Conservation (phyloP, 2,329 filamentous ascomycete species). For the Paecilomyces dactylethromorphus region DNA sequence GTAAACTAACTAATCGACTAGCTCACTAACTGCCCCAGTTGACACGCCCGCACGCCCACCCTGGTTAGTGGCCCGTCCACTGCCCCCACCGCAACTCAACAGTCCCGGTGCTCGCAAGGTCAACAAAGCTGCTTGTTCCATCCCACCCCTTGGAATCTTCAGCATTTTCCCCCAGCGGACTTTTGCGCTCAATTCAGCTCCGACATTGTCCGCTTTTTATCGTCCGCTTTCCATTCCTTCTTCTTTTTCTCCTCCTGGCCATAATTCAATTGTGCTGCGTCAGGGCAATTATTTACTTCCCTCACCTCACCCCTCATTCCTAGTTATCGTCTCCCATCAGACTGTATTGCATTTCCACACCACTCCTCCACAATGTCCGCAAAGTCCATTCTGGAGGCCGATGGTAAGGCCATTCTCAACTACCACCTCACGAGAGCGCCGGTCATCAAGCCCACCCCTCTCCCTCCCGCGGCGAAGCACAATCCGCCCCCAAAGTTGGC, state of each 20-base stretch:
- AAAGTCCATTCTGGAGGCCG: conserved; percentile 97
- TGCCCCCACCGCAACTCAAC: neutral
- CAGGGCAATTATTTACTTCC: neutral
- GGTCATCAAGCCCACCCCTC: conserved; percentile 95
- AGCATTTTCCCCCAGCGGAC: neutral
- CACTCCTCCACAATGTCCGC: conserved; percentile 64
- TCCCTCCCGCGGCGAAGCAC: conserved; percentile 76
- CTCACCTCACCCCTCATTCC: conserved; percentile 12
- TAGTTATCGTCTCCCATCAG: conserved; percentile 14
- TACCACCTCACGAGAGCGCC: conserved; percentile 98
- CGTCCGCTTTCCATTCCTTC: neutral
- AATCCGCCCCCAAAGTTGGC: conserved; percentile 88
- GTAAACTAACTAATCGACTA: neutral
- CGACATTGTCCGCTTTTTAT: neutral
- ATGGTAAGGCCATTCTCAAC: conserved; percentile 99
- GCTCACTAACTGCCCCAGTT: neutral
- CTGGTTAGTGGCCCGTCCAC: neutral
- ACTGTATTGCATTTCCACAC: conserved; percentile 3
- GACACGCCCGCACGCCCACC: neutral
- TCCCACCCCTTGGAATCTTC: neutral
- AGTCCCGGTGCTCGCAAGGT: neutral
- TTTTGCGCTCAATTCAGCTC: neutral
- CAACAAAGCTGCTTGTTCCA: neutral
- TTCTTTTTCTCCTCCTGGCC: neutral
- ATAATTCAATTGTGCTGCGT: neutral